Conservation (phyloP, 345 rosid genomes). For the Syzygium aromaticum region DNA sequence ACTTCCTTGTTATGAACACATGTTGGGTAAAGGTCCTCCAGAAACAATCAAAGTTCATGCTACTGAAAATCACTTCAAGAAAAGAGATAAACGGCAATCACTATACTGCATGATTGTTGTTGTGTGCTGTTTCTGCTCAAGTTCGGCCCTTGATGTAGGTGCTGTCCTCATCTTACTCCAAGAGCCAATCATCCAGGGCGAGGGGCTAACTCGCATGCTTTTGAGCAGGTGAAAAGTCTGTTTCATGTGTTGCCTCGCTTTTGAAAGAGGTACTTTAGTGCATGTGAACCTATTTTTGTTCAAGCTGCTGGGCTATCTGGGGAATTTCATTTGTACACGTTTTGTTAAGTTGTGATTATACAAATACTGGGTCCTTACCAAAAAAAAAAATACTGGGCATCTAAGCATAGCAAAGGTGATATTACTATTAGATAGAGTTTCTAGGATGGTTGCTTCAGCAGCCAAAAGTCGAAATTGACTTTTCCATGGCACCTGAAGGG, state of each 20-base stretch:
- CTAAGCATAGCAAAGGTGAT: neutral
- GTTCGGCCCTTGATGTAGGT: conserved; percentile 34
- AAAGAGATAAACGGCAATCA: neutral
- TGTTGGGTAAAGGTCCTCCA: neutral
- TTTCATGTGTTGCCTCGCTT: neutral
- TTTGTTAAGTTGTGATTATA: neutral
- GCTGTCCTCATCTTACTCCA: conserved; percentile 67
- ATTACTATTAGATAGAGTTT: neutral
- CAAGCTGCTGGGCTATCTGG: neutral
- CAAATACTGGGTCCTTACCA: neutral
- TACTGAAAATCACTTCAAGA: neutral
- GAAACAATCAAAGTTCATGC: neutral
- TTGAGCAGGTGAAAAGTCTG: neutral
- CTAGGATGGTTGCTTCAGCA: neutral
- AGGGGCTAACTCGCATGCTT: conserved; percentile 21
- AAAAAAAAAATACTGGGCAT: neutral
- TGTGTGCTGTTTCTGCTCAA: neutral
- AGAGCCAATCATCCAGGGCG: conserved; percentile 65
- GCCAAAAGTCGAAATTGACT: neutral
- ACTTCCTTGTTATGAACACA: neutral
- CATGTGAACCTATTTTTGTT: neutral
- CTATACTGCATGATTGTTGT: neutral
- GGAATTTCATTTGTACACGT: neutral
- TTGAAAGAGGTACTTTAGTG: neutral
- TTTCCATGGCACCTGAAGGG: neutral